Base-by-base conservation (phyloP, 148 eudicot genomes). In the Chenopodium berlandieri region DNA sequence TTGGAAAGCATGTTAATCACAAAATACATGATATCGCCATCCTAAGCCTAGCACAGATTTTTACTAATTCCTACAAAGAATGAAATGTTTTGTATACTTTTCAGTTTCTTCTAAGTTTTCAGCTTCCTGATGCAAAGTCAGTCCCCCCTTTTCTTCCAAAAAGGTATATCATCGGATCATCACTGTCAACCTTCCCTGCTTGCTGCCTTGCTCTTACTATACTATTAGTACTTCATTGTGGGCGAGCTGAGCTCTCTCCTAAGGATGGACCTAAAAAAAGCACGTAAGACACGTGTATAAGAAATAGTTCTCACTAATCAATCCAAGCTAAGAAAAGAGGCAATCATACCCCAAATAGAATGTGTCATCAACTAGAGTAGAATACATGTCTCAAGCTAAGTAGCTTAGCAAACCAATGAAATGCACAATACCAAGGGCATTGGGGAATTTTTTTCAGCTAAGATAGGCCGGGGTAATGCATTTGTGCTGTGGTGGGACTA, bases 211-310 rank as follows among this genome's bases (percentile, higher is more conserved):
- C 60, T 50, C 34, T 10, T 48, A 4, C 76, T 11, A 73, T 23
- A 47, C 60, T 48, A 10, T 4, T 47, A 71, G 46, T 40, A 48
- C 22, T 74, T 74, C 74, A 47, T 62, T 25, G 66, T 31, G 71
- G 78, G 74, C 73, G 86, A 73, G 46, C 34, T 78, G 86, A 73
- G 46, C 34, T 13, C 13, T 78, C 50, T 77, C 78, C 31, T 71
- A 73, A 79, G 73, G 84, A 30, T 85, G 87, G 74, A 81, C 81
- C 87, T 84, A 81, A 37, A 78, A 52, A 12, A 11, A 23, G 13
- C 54, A n/a, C 10, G 2, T 9, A n/a, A 9, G 31, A 30, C 75
- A 46, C 17, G 46, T 0, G 4, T 72, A 40, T 34, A 40, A 37
- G 73, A 60, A 60, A 62, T 20, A 22, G 23, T 62, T 68, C 32